Conservation (phyloP, 495 filamentous ascomycete genomes). For the Neurospora sp. region DNA sequence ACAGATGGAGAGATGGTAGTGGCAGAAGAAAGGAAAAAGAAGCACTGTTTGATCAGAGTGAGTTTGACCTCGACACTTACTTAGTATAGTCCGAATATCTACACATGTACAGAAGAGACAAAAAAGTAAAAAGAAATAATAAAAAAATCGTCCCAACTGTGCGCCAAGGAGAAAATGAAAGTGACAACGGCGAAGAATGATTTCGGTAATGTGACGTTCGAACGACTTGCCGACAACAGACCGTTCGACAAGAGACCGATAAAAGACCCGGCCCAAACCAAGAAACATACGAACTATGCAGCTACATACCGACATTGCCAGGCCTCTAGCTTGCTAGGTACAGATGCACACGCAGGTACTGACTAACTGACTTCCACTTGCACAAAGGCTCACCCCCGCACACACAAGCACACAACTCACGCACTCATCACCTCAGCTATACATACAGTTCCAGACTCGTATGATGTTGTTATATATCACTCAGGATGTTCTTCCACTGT, state of each 20-base stretch:
- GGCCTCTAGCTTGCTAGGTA: not conserved
- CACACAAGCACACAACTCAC: not conserved
- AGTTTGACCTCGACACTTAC: too few species aligned
- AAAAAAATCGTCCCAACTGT: not conserved
- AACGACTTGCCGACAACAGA: not conserved
- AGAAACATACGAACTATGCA: not conserved
- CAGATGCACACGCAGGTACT: not conserved
- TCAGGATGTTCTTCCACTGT: not conserved
- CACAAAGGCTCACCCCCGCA: not conserved
- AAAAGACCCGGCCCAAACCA: not conserved
- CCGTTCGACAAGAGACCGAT: not conserved
- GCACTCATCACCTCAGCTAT: not conserved
- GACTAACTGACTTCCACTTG: not conserved
- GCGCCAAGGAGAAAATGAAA: not conserved
- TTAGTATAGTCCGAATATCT: too few species aligned
- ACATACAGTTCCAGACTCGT: not conserved
- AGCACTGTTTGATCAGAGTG: too few species aligned
- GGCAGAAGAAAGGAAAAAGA: too few species aligned
- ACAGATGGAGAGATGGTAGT: too few species aligned
- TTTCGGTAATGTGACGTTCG: not conserved
- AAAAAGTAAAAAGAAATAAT: too few species aligned
- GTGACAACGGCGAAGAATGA: not conserved
- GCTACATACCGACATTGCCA: not conserved
- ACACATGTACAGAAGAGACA: too few species aligned
- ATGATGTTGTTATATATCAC: not conserved